These are phyloP conservation scores for Papiliotrema fonsecae DNA, from an alignment of 1,284 basidiomycete species.

Conservation along the genomic window DNA sequence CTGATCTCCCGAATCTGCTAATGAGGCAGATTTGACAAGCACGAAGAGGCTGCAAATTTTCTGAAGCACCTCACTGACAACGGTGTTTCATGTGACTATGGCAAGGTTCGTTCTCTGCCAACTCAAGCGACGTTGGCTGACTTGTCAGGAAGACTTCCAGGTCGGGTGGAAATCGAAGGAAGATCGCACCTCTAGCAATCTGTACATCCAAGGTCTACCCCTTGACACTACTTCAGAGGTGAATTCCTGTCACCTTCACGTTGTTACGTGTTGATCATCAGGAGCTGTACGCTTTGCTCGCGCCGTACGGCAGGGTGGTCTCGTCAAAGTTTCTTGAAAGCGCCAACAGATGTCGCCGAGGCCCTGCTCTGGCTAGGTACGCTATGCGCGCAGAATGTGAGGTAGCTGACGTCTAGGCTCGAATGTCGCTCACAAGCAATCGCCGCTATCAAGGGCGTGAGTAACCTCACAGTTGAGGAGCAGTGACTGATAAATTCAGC, in stretches of 20 bases:
- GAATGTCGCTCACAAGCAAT: conserved; percentile 33
- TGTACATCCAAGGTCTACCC: conserved; percentile 38
- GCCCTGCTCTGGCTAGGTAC: conserved; percentile 33
- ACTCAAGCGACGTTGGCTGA: not conserved
- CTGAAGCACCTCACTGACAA: conserved; percentile 15
- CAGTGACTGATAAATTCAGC: conserved; percentile 15
- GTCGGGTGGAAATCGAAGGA: conserved; percentile 34
- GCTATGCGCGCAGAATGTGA: not conserved
- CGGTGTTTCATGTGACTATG: conserved; percentile 23
- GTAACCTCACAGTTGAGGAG: not conserved
- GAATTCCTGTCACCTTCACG: conserved; percentile 5
- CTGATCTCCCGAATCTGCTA: conserved; percentile 3
- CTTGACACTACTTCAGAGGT: conserved; percentile 23
- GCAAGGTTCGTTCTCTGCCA: conserved; percentile 18
- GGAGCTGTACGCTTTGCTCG: conserved; percentile 25
- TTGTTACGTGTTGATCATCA: conserved; percentile 1
- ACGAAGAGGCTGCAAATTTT: conserved; percentile 21
- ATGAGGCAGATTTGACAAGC: conserved; percentile 22
- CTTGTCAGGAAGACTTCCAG: conserved; percentile 33
- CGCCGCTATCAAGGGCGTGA: conserved; percentile 28
- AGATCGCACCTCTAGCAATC: conserved; percentile 35
- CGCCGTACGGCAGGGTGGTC: conserved; percentile 21
- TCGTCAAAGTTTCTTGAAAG: conserved; percentile 32
- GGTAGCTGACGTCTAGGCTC: not conserved
- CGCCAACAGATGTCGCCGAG: conserved; percentile 25